Conservation (phyloP, 1,139 yeast genomes). For the Arxiozyma bovina region DNA sequence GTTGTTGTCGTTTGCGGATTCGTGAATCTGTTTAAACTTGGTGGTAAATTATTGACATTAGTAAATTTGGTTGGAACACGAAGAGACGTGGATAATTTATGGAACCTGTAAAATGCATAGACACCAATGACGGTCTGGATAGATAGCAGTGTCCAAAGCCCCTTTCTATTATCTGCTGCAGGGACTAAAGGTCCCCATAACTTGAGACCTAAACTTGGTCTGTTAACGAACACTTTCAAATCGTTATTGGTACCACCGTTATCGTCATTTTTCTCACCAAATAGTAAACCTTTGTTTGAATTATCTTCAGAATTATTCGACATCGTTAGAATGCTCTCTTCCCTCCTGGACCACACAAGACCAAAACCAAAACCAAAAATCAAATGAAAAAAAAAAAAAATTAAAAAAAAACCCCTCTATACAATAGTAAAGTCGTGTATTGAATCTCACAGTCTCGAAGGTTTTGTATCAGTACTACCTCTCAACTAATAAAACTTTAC, state of each 20-base stretch:
- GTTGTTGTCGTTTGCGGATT: background rate
- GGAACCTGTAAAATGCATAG: constrained; percentile 20
- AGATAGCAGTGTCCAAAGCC: constrained; percentile 41
- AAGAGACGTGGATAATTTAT: constrained; percentile 7
- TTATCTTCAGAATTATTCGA: background rate
- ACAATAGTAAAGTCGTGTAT: too few species aligned
- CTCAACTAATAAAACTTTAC: too few species aligned
- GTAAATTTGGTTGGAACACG: background rate
- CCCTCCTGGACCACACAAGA: background rate
- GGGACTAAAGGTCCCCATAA: constrained; percentile 61
- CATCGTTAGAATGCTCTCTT: background rate
- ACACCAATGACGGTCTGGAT: constrained; percentile 42
- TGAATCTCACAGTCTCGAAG: too few species aligned
- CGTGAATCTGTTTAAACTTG: constrained; percentile 30
- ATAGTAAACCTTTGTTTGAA: too few species aligned
- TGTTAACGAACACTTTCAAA: constrained; percentile 21
- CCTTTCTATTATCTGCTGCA: constrained; percentile 48
- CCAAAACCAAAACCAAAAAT: too few species aligned
- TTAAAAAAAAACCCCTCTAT: too few species aligned
- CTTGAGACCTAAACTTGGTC: constrained; percentile 49
- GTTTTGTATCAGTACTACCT: too few species aligned
- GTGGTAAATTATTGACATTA: constrained; percentile 6
- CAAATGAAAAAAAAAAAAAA: too few species aligned
- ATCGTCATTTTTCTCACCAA: background rate
- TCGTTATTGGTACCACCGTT: constrained; percentile 11